Evolutionary conservation across 1,284 basidiomycete species (phyloP), one percentile per base, ranked within the genome.

Genomic region (Rhodotorula sp.): DNA sequence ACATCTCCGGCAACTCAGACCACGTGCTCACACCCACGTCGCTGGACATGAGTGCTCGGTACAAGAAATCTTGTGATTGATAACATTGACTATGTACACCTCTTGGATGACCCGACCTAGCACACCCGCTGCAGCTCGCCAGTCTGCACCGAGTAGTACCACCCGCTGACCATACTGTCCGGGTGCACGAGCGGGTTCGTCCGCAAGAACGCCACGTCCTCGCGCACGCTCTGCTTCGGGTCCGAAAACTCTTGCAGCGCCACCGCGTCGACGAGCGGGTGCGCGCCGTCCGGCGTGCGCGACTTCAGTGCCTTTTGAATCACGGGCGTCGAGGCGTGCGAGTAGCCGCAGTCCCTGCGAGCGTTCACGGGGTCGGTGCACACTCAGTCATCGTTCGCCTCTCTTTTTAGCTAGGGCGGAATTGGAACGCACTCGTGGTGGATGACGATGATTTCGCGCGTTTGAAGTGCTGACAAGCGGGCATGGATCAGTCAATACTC

Each of bases 301-400:
- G 57, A 26, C 47, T 64, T 63, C 34, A 68, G 61, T 48, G 58
- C 46, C 49, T 63, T 63, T 10, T 68, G 67, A 20, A 68, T 31
- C 34, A 63, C 67, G 5, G 48, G 15, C 62, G 67, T 68, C 51
- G 61, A 63, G 21, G 67, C 67, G 62, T 68, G 67, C 26, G 61
- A 63, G 56, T 52, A 68, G 26, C 67, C 67, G 48, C 67, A 68
- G 62, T 64, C 66, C 49, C 66, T 68, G 66, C n/a, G 8, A 3
- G 49, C 21, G 26, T 21, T 12, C 18, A 3, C 14, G 1, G 21
- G 1, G 34, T 8, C 1, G 34, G 56, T 14, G 8, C 26, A 21
- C 5, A 18, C 7, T 16, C 47, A 43, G 20, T 29, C 18, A 14
- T 6, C 21, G 7, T 8, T 7, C 23, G 51, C 15, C 10, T 8